Base-by-base conservation (phyloP, 163 green algal genomes). In the Scenedesmus sp. region DNA sequence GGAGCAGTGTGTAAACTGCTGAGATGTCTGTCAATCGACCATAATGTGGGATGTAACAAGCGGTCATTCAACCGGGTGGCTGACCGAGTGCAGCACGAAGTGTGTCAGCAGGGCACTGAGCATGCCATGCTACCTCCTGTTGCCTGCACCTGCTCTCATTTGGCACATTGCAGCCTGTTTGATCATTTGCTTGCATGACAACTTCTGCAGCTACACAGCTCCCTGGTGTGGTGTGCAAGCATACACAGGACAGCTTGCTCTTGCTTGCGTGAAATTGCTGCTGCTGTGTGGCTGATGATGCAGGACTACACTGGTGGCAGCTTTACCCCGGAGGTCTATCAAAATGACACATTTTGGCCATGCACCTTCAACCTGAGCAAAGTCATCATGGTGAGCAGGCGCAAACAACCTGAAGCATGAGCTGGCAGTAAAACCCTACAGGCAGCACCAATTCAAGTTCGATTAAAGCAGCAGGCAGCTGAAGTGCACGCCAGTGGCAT, bases 341-440 rank as follows among this genome's bases (percentile, higher is more conserved):
- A 46, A 2, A 43, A 35, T 33, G 85, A 90, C 85, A 92, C 83
- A 0, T 90, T 90, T 13, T 87, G 83, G 81, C 53, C 83, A 0
- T 92, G 89, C 83, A 86, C 83, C 37, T 92, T 92, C 72, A 92
- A 92, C 83, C 83, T 92, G n/a, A 33, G 40, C 42, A 92, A 92
- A 42, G 89, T 92, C 42, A 85, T 92, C 68, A 85, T 92, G 83
- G 85, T 82, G 78, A 86, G 81, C 46, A 7, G 33, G 9, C 76
- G 13, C 30, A 6, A 49, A n/a, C 35, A 56, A 13, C 49, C 15
- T n/a, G n/a, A 13, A 20, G 49, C 49, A 56, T 22, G 18, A 26
- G 56, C 56, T 30, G 15, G n/a, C 33, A 42, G n/a, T 44, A 33
- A 7, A 4, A 33, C 33, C n/a, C 43, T 5, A n/a, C 68, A 80